These are phyloP conservation scores for Fusarium poae DNA, from an alignment of 2,329 filamentous ascomycete genomes.

Conservation along the genomic window DNA sequence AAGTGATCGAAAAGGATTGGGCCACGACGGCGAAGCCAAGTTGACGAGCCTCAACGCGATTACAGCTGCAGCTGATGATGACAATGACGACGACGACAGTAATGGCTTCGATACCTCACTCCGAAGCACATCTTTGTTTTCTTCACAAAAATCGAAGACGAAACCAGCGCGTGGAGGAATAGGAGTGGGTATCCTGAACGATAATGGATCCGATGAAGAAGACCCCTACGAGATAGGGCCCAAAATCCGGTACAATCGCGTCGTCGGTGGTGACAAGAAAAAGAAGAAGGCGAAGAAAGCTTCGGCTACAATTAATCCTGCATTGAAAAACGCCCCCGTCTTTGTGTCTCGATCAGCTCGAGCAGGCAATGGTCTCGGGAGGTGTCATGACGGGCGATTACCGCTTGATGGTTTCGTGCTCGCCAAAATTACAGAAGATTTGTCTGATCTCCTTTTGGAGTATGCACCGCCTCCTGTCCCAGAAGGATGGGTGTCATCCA, in stretches of 20 bases:
- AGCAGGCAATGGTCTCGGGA: slow-evolving; percentile 57
- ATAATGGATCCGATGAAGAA: slow-evolving; percentile 94
- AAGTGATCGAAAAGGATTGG: slow-evolving; percentile 77
- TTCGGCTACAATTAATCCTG: slow-evolving; percentile 70
- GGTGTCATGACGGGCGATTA: slow-evolving; percentile 85
- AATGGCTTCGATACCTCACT: slow-evolving; percentile 36
- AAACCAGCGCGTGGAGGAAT: slow-evolving; percentile 73
- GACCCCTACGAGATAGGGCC: slow-evolving; percentile 94
- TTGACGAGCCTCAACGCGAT: slow-evolving; percentile 57
- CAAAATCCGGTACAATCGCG: slow-evolving; percentile 86
- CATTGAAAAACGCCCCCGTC: slow-evolving; percentile 75
- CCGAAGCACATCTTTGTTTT: slow-evolving; percentile 34
- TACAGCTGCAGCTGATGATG: slow-evolving; percentile 46
- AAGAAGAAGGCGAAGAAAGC: slow-evolving; percentile 75
- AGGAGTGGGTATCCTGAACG: slow-evolving; percentile 89
- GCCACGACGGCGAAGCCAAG: slow-evolving; percentile 71
- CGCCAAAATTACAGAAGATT: slow-evolving; percentile 63
- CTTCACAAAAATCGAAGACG: slow-evolving; percentile 63
- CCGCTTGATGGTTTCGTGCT: slow-evolving; percentile 86
- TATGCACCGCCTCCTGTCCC: slow-evolving; percentile 78
- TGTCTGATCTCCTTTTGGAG: slow-evolving; percentile 49
- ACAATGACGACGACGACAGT: slow-evolving; percentile 62
- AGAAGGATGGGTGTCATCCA: slow-evolving; percentile 77
- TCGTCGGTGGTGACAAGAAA: slow-evolving; percentile 84
- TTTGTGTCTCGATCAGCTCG: slow-evolving; percentile 74